A percentile compares a stretch with the other conserved stretches of the same genome.
Conservation (phyloP, 2,329 filamentous ascomycete genomes). For the Stagonosporopsis cucurbitacearum region DNA sequence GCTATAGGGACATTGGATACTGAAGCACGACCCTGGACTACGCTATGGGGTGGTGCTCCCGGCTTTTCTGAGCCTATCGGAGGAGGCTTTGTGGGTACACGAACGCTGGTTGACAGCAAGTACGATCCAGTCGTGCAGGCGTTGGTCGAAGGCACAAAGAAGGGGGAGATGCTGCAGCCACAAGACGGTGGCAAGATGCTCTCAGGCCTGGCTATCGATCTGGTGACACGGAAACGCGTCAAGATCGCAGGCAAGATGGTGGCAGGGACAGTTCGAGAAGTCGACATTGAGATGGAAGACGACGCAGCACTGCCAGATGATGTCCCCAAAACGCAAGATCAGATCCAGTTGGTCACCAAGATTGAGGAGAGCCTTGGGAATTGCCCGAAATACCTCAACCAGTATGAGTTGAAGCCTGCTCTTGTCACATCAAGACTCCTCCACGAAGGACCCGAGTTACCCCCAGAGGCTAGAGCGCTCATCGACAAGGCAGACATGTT, state of each 20-base stretch:
- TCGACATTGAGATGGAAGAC: slow-evolving; percentile 40
- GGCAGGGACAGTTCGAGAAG: slow-evolving; percentile 62
- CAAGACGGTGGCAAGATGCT: slow-evolving; percentile 58
- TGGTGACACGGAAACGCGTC: slow-evolving; percentile 72
- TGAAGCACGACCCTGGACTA: slow-evolving; percentile 73
- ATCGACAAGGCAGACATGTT: slow-evolving; percentile 73
- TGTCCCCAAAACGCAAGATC: slow-evolving; percentile 31
- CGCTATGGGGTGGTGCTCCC: slow-evolving; percentile 75
- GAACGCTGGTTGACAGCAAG: slow-evolving; percentile 63
- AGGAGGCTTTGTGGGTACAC: slow-evolving; percentile 68
- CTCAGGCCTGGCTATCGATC: slow-evolving; percentile 67
- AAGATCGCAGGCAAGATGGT: slow-evolving; percentile 76
- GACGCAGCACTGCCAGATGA: slow-evolving; percentile 17
- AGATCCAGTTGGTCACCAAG: slow-evolving; percentile 67
- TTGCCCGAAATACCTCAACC: slow-evolving; percentile 87
- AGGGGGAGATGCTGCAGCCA: slow-evolving; percentile 4
- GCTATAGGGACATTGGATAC: slow-evolving; percentile 75
- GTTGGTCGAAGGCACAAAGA: slow-evolving; percentile 45
- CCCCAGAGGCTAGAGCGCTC: slow-evolving; percentile 63
- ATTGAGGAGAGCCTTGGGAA: slow-evolving; percentile 78
- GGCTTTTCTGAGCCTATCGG: slow-evolving; percentile 72
- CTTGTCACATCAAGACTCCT: slow-evolving; percentile 61
- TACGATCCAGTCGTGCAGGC: slow-evolving; percentile 74
- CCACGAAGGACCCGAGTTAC: slow-evolving; percentile 57
- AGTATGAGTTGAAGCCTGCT: slow-evolving; percentile 67